These are phyloP conservation scores for Trametes gibbosa DNA, from an alignment of 768 basidiomycete species.

Conservation along the genomic window DNA sequence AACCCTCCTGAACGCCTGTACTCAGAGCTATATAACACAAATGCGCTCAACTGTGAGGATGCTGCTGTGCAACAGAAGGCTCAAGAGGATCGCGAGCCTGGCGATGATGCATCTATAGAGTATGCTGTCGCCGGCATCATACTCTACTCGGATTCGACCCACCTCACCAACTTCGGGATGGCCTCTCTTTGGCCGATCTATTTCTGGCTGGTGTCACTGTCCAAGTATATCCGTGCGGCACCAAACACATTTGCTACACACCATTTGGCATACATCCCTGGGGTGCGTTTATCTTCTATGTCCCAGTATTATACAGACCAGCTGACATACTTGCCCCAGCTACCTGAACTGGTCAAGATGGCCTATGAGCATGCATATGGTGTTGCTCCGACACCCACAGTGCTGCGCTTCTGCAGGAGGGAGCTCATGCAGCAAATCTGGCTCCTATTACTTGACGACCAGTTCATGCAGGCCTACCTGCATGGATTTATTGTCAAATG, in stretches of 20 bases:
- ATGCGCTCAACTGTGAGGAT: constrained; percentile 15
- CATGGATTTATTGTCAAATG: constrained; percentile 28
- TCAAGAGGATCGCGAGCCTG: constrained; percentile 9
- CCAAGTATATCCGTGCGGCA: constrained; percentile 34
- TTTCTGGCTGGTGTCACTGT: background rate
- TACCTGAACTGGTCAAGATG: constrained; percentile 35
- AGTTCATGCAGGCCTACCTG: constrained; percentile 25
- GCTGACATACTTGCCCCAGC: background rate
- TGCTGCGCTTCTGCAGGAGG: constrained; percentile 31
- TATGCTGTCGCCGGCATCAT: constrained; percentile 11
- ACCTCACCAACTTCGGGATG: constrained; percentile 25
- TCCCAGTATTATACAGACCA: background rate
- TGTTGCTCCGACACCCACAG: constrained; percentile 7
- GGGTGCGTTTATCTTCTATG: constrained; percentile 21
- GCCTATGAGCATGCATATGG: constrained; percentile 18
- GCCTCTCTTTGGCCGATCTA: constrained; percentile 40
- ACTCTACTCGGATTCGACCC: constrained; percentile 27
- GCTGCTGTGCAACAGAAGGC: constrained; percentile 9
- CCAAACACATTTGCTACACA: constrained; percentile 34
- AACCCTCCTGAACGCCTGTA: constrained; percentile 12
- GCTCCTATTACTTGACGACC: constrained; percentile 21
- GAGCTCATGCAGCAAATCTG: constrained; percentile 33
- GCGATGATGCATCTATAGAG: background rate
- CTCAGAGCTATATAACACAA: constrained; percentile 15
- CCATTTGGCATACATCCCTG: constrained; percentile 44